Evolutionary conservation across 2,329 filamentous ascomycete species (phyloP).

Genomic region (Paraphoma chrysanthemicola): DNA sequence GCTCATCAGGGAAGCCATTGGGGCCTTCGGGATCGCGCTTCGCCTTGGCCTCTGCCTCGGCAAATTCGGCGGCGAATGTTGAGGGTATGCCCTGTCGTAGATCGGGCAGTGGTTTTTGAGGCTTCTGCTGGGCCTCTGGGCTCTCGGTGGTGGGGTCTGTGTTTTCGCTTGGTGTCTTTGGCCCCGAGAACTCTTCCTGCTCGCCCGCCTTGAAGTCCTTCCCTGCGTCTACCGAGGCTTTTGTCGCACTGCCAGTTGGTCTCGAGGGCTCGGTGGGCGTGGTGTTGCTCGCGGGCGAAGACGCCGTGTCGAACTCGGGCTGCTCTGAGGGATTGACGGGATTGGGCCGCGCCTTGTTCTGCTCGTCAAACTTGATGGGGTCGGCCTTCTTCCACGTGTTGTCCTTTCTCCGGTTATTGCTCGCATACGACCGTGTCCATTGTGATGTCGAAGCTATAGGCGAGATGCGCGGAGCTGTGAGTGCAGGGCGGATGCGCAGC

Average conservation of each 20-base stretch:
- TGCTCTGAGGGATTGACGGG: conserved; percentile 43
- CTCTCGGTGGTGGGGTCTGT: conserved; percentile 51
- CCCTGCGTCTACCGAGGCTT: conserved; percentile 19
- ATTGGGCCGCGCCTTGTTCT: conserved; percentile 28
- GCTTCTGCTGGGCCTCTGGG: conserved; percentile 50
- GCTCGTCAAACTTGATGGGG: conserved; percentile 47
- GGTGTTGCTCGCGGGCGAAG: conserved; percentile 25
- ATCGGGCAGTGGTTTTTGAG: conserved; percentile 77
- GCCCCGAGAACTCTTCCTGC: conserved; percentile 48
- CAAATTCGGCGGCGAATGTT: conserved; percentile 80
- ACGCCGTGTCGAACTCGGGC: conserved; percentile 38
- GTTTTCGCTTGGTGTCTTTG: conserved; percentile 43
- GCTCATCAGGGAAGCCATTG: conserved; percentile 63
- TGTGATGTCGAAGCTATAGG: conserved; percentile 37
- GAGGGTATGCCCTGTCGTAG: conserved; percentile 94
- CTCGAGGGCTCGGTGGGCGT: conserved; percentile 32
- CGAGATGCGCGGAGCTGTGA: conserved; percentile 31
- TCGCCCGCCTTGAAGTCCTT: conserved; percentile 29
- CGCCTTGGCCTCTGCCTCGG: conserved; percentile 48
- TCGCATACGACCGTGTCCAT: conserved; percentile 36
- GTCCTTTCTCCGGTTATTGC: conserved; percentile 36
- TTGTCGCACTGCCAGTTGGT: conserved; percentile 25
- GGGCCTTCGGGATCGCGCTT: conserved; percentile 36
- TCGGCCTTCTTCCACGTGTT: conserved; percentile 52
- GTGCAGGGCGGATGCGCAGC: conserved; percentile 37